Evolutionary conservation across 2,329 filamentous ascomycete species (phyloP).

Genomic region (Cryphonectria naterciae): DNA sequence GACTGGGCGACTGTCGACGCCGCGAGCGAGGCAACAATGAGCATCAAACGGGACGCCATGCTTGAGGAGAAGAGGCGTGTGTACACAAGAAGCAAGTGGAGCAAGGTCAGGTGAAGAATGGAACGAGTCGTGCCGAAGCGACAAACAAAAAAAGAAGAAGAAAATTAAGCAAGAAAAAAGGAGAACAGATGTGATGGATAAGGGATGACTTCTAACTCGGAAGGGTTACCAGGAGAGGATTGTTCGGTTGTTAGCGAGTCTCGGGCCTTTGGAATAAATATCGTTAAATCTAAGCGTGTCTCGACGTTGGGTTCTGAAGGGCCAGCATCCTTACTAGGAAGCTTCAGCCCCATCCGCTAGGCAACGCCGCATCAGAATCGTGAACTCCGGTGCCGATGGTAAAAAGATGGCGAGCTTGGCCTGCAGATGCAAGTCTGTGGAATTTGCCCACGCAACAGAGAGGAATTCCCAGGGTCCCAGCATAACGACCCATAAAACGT

Average conservation of each 20-base stretch:
- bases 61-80: background rate
- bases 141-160: background rate
- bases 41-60: conserved; percentile 9
- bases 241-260: background rate
- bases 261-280: background rate
- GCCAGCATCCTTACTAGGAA: background rate
- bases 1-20: conserved; percentile 20
- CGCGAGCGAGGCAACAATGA: conserved; percentile 13
- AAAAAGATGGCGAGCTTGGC: background rate
- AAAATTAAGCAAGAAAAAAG: background rate
- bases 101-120: background rate
- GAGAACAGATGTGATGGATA: too few species aligned
- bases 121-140: background rate
- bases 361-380: background rate
- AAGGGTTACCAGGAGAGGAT: background rate
- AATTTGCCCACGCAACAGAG: background rate
- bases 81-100: background rate
- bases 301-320: background rate
- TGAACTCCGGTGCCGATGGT: background rate
- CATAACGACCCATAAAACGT: background rate
- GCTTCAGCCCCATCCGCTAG: background rate
- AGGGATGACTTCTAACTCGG: background rate
- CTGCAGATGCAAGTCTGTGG: background rate
- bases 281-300: background rate
- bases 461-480: background rate